Percentiles rank a stretch among this genome's conserved stretches.
Evolutionary conservation across 2,329 filamentous ascomycete species (phyloP).

Genomic region (Fusarium avenaceum): DNA sequence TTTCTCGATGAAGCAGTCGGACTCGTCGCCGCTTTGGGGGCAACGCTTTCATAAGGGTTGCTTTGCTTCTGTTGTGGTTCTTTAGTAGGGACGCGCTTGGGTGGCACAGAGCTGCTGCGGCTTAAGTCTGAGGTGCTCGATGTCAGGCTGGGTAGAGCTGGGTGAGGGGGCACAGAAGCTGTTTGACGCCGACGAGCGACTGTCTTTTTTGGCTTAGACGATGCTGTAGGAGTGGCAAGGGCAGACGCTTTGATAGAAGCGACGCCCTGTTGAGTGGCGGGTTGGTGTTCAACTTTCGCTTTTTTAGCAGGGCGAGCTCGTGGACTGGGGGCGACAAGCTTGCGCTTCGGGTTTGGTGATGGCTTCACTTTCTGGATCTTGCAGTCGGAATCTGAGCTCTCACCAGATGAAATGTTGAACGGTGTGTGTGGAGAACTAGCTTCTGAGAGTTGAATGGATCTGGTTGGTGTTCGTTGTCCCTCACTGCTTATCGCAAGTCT

Average conservation of each 20-base stretch:
- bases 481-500: neutral
- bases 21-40: slow-evolving; percentile 11
- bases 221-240: neutral
- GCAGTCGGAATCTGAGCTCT: slow-evolving; percentile 36
- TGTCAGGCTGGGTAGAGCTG: neutral
- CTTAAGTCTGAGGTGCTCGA: neutral
- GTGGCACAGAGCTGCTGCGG: neutral
- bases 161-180: slow-evolving; percentile 1
- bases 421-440: slow-evolving; percentile 37
- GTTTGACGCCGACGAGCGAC: neutral
- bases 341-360: slow-evolving; percentile 30
- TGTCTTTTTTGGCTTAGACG: neutral
- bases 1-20: slow-evolving; percentile 42
- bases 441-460: slow-evolving; percentile 1
- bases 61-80: neutral
- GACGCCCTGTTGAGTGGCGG: neutral
- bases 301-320: slow-evolving; percentile 25
- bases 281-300: slow-evolving; percentile 3
- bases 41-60: neutral
- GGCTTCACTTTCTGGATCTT: neutral
- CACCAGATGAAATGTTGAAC: slow-evolving; percentile 40
- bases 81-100: neutral
- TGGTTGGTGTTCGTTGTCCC: slow-evolving; percentile 9
- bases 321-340: slow-evolving; percentile 6
- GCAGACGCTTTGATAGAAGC: slow-evolving; percentile 6